Evolutionary conservation across 2,329 filamentous ascomycete genomes (phyloP), one percentile per base, ranked within the genome.

Genomic region (Didymella exigua): DNA sequence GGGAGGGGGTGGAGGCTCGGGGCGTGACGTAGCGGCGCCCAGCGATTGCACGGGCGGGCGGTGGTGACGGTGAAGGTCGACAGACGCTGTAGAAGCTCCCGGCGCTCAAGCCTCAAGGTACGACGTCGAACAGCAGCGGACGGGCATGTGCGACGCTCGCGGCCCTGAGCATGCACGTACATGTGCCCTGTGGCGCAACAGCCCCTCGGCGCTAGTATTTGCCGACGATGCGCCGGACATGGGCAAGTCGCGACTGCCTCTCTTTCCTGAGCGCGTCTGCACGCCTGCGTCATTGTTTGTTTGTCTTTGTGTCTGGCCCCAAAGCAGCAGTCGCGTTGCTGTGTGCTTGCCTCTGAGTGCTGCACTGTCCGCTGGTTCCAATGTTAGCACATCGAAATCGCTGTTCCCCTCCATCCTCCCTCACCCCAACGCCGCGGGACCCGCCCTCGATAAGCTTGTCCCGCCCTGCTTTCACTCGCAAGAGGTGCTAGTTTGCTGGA

Each of bases 11-110:
- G n/a, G n/a, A n/a, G 63, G 24, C 63, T 61, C 59, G 58, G 58
- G 60, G 63, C 60, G 65, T 68, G 71, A 67, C 62, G 67, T 63
- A 56, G 68, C 59, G 63, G 50, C 46, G 48, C 45, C 37, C 38
- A 54, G 55, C 51, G 53, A 19, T 63, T 61, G 58, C 63, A 65
- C 68, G 53, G 59, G 60, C 54, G 42, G 54, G 36, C 36, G 29
- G 56, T 40, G 51, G 23, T 19, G 37, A 29, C 31, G 56, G 57
- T 33, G 49, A 46, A 33, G 44, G 18, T 43, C 16, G 14, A 29
- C 16, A 7, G 14, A n/a, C 18, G 16, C 38, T 24, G 16, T 21
- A 26, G 37, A 14, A 21, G 43, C 36, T 27, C 16, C 23, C 21
- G 13, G 14, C 5, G 18, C 10, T 49, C 23, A 2, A 21, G 18